Evolutionary conservation across 2,329 filamentous ascomycete genomes (phyloP), one percentile per base, ranked within the genome.

Genomic region (Pyricularia sp.): DNA sequence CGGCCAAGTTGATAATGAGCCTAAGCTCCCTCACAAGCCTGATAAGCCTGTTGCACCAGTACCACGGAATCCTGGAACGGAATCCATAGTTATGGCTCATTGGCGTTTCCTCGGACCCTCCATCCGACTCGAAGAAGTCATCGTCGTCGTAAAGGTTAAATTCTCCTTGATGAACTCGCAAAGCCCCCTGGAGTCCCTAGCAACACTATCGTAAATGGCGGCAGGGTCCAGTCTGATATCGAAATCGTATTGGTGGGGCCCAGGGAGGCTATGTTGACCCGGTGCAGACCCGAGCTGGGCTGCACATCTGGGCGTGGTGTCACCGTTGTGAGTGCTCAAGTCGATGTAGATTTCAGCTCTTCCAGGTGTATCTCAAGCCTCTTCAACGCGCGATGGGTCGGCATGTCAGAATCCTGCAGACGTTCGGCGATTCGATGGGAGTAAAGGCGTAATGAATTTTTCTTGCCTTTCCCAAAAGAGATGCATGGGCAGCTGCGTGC

Each of bases 401-500:
- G 66, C 42, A 28, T 3, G 50, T 67, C 23, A 10, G 50, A n/a
- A 20, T 10, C 10, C 28, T 26, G 58, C 30, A 68, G 66, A 20
- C 58, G 66, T 58, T 42, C 31, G 12, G 66, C 66, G 11, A 17
- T 31, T 17, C 36, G 30, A 30, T 68, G 55, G 55, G 42, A 26
- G 58, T 61, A 36, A 4, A 42, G 14, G 11, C 58, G 58, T 3
- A 26, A 10, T 26, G 9, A 61, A 31, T 64, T 63, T 12, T 28
- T 20, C 31, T 14, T 14, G 4, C 17, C 14, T 14, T 25, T 42
- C 20, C 58, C 11, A 1, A 20, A 20, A 9, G 20, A 12, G n/a
- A 33, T 33, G 59, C 66, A 68, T n/a, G 11, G 26, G 30, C 66
- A 68, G n/a, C 66, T 25, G n/a, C 66, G 58, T 9, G 66, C 66